These are phyloP conservation scores for Phytophthora boehmeriae DNA, from an alignment of 352 stramenopile genomes.

Conservation along the genomic window DNA sequence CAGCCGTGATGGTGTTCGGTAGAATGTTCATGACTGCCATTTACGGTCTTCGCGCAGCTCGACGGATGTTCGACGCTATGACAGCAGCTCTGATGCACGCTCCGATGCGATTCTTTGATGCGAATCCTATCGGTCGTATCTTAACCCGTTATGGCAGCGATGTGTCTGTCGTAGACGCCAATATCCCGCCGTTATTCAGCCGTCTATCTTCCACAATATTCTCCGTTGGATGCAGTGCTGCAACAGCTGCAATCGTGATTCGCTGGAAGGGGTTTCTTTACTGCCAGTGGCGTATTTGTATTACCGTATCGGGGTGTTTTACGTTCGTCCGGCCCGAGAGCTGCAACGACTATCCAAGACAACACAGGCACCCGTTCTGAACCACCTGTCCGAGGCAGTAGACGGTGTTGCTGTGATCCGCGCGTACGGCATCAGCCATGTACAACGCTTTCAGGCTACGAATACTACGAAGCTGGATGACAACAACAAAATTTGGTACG, in stretches of 20 bases:
- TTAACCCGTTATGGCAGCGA: constrained; percentile 92
- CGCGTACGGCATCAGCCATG: constrained; percentile 49
- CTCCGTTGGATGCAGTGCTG: constrained; percentile 74
- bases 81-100: constrained; percentile 86
- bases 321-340: constrained; percentile 56
- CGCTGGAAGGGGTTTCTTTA: constrained; percentile 83
- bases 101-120: constrained; percentile 93
- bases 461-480: constrained; percentile 47
- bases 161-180: constrained; percentile 91
- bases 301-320: constrained; percentile 51
- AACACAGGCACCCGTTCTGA: constrained; percentile 52
- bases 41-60: constrained; percentile 48
- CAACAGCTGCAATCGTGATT: constrained; percentile 85
- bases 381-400: constrained; percentile 54
- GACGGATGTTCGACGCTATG: constrained; percentile 88
- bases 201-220: constrained; percentile 73
- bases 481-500: constrained; percentile 50
- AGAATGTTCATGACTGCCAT: constrained; percentile 49
- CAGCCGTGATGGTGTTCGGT: constrained; percentile 46
- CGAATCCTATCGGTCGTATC: constrained; percentile 90
- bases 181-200: constrained; percentile 53
- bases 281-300: constrained; percentile 87
- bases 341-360: constrained; percentile 58
- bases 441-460: constrained; percentile 41
- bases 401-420: constrained; percentile 60